Base-by-base conservation (phyloP, 2,329 filamentous ascomycete genomes). In the Arthrobotrys sinensis region DNA sequence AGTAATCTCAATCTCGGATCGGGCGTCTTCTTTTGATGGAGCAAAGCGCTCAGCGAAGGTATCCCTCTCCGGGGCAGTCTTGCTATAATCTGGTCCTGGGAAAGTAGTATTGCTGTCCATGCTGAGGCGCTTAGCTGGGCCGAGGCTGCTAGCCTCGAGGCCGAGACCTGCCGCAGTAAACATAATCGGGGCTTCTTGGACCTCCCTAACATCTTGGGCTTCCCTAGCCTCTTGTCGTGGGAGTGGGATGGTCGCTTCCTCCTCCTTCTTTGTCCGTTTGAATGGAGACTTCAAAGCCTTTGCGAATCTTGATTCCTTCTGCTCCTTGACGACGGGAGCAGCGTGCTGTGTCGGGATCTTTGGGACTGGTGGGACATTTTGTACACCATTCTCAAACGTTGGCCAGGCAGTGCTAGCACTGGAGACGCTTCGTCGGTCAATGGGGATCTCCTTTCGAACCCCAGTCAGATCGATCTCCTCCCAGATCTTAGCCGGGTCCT, bases 401-500 rank as follows among this genome's bases (percentile, higher is more conserved):
- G 72, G 72, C 62, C 62, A 66, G 21, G 66, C 53, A 19, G 75
- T 78, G 10, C 70, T 32, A 11, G 52, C 46, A 28, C 72, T 77
- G 16, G 68, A 50, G 34, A 32, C 53, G 40, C 75, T 67, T 19
- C 45, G 55, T 55, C 67, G 67, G 28, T 78, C 75, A 28, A 50
- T 16, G 43, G 34, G 16, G 6, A 48, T 48, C 12, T 52, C 19
- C 38, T 69, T 62, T 34, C 60, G 60, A n/a, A 48, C 62, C 45
- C 21, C 62, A 36, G 67, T 38, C 16, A 78, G 43, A 57, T 78
- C 67, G 43, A 78, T 78, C 53, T 78, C 67, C 28, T 69, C 48
- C 75, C 75, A 78, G 46, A 78, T 78, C 36, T 72, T 78, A 63
- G 67, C 43, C 57, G 75, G 62, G 16, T 78, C 67, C 10, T 62